These are phyloP conservation scores for Stephanodiscus minutulus DNA, from an alignment of 108 stramenopile species.

Conservation along the genomic window DNA sequence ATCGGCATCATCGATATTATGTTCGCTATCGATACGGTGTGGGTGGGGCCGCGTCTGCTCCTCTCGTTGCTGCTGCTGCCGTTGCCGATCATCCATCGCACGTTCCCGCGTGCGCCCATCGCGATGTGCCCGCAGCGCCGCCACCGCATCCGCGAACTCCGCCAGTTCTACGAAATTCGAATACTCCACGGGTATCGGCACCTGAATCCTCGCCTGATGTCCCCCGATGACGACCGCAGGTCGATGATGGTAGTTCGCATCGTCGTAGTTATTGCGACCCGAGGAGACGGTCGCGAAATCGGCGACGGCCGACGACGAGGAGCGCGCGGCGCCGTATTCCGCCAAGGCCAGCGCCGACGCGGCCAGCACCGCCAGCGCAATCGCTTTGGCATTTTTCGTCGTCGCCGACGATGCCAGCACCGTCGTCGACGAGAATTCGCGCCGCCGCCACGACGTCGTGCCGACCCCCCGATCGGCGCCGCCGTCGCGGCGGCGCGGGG, in stretches of 20 bases:
- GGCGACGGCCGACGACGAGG: not conserved
- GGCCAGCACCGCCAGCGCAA: conserved; percentile 7
- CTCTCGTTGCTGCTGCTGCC: conserved; percentile 11
- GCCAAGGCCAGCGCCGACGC: conserved; percentile 4
- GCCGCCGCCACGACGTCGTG: too few relatives aligned
- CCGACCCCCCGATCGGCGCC: not conserved
- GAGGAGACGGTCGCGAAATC: not conserved
- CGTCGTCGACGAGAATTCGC: not conserved
- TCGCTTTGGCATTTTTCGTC: not conserved
- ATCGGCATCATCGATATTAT: not conserved
- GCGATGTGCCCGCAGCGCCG: conserved; percentile 17
- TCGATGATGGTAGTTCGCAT: not conserved
- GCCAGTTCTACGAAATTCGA: conserved; percentile 43
- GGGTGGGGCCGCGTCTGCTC: not conserved
- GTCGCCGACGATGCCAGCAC: not conserved
- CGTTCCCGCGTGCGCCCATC: too few relatives aligned
- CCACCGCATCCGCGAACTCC: conserved; percentile 38
- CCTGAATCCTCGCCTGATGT: conserved; percentile 43
- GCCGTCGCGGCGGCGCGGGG: not conserved
- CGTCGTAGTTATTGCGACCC: not conserved
- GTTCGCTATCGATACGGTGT: too few relatives aligned
- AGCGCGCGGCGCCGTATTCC: not conserved
- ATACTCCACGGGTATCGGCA: conserved; percentile 26
- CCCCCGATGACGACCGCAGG: not conserved
- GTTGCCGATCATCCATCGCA: conserved; percentile 5